These are phyloP conservation scores for Mrakia blollopis DNA, from an alignment of 768 basidiomycete species.

Conservation along the genomic window DNA sequence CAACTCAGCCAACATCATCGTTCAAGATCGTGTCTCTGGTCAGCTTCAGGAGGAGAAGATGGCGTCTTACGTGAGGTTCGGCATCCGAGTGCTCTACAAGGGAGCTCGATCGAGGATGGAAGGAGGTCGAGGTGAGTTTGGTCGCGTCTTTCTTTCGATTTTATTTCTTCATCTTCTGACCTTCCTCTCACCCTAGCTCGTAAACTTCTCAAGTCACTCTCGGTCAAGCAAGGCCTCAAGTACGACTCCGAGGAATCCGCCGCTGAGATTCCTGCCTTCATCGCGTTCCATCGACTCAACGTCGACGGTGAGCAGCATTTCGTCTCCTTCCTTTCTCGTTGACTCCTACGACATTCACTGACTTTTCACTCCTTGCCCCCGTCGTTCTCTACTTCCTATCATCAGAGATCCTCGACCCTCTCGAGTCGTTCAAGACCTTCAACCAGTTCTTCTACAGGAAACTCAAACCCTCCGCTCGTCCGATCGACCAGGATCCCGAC, in stretches of 20 bases:
- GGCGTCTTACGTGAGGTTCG: conserved; percentile 55
- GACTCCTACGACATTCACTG: not conserved
- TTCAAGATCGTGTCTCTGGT: conserved; percentile 87
- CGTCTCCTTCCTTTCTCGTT: conserved; percentile 42
- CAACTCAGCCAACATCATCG: conserved; percentile 89
- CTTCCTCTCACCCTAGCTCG: conserved; percentile 52
- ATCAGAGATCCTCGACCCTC: conserved; percentile 60
- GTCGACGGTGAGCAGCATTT: conserved; percentile 49
- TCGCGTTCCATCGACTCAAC: conserved; percentile 82
- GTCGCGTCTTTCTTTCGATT: conserved; percentile 5
- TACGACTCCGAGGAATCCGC: conserved; percentile 82
- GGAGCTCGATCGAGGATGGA: conserved; percentile 86
- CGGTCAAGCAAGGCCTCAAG: conserved; percentile 89
- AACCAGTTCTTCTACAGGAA: conserved; percentile 81
- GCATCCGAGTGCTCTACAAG: conserved; percentile 80
- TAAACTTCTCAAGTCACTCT: conserved; percentile 77
- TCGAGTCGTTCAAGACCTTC: conserved; percentile 83
- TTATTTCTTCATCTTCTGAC: not conserved
- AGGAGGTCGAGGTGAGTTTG: conserved; percentile 64
- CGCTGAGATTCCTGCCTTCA: conserved; percentile 76
- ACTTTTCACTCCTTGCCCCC: too few species aligned
- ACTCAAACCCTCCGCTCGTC: conserved; percentile 76
- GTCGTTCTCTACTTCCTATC: too few species aligned
- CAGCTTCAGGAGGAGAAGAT: conserved; percentile 97
- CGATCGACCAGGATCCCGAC: conserved; percentile 67